Percentiles rank a stretch among this genome's conserved stretches.
These are phyloP conservation scores for Pugionium cornutum DNA, from an alignment of 345 rosid genomes.

Conservation along the genomic window DNA sequence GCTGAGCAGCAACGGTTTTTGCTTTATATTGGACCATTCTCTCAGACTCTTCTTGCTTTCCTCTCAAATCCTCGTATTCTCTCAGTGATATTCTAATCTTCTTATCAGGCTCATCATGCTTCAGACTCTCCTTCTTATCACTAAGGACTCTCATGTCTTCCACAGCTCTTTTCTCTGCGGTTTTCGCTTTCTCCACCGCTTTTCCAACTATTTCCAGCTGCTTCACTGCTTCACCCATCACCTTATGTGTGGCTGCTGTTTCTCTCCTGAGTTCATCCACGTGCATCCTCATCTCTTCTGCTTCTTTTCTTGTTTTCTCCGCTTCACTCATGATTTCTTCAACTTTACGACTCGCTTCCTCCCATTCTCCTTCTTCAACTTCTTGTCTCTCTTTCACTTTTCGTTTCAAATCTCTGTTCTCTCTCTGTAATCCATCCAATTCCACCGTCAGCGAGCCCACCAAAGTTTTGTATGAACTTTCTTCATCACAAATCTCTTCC, in stretches of 20 bases:
- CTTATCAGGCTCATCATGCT: slow-evolving; percentile 36
- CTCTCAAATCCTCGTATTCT: slow-evolving; percentile 57
- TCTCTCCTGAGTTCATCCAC: slow-evolving; percentile 39
- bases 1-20: slow-evolving; percentile 48
- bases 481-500: slow-evolving; percentile 55
- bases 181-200: slow-evolving; percentile 59
- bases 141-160: slow-evolving; percentile 55
- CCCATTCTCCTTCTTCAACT: slow-evolving; percentile 23
- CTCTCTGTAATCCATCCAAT: slow-evolving; percentile 53
- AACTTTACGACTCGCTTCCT: slow-evolving; percentile 36
- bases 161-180: slow-evolving; percentile 52
- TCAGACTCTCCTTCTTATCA: slow-evolving; percentile 31
- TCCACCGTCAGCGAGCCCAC: slow-evolving; percentile 51
- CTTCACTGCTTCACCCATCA: slow-evolving; percentile 47
- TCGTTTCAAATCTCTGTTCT: slow-evolving; percentile 42
- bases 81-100: slow-evolving; percentile 55
- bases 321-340: slow-evolving; percentile 50
- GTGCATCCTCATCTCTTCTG: slow-evolving; percentile 53
- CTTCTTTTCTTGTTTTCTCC: slow-evolving; percentile 53
- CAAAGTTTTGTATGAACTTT: slow-evolving; percentile 48
- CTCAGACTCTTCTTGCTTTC: slow-evolving; percentile 53
- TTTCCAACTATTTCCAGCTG: slow-evolving; percentile 45
- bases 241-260: slow-evolving; percentile 44
- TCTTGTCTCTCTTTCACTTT: slow-evolving; percentile 42
- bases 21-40: slow-evolving; percentile 54